A percentile compares a stretch with the other conserved stretches of the same genome.
Conservation (phyloP, 192 early-diverging fungal species). For the Mortierella alpina region DNA sequence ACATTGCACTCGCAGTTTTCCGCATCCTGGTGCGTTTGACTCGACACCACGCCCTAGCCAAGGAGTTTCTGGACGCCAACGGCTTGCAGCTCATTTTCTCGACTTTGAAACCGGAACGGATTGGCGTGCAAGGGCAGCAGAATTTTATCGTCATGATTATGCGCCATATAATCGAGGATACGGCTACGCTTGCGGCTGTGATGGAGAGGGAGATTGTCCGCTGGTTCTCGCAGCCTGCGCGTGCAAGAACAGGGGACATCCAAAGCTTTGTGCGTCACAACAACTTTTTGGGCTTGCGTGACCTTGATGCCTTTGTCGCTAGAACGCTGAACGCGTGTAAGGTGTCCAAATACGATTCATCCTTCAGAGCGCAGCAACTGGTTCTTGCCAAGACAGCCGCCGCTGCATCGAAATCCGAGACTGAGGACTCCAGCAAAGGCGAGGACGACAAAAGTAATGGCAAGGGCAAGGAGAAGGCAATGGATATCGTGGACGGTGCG, state of each 20-base stretch:
- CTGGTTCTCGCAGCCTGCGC: constrained; percentile 77
- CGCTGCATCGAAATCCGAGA: not conserved
- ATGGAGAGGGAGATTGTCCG: constrained; percentile 83
- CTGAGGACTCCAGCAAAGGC: constrained; percentile 26
- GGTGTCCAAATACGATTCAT: constrained; percentile 73
- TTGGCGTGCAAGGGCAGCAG: constrained; percentile 81
- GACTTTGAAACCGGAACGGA: constrained; percentile 64
- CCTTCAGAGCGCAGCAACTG: constrained; percentile 71
- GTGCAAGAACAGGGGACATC: constrained; percentile 74
- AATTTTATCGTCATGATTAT: constrained; percentile 87
- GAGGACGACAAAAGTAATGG: constrained; percentile 38
- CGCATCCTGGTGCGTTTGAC: constrained; percentile 88
- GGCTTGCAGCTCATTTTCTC: constrained; percentile 76
- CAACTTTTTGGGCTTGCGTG: constrained; percentile 73
- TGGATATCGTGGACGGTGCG: not conserved
- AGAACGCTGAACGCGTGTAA: constrained; percentile 72
- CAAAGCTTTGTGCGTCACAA: constrained; percentile 76
- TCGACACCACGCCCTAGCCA: constrained; percentile 68
- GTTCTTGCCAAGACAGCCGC: constrained; percentile 53
- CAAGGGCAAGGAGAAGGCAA: constrained; percentile 24
- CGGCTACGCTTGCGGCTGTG: constrained; percentile 64
- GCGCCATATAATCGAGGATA: constrained; percentile 87
- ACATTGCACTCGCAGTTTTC: constrained; percentile 75
- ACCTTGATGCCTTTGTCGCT: constrained; percentile 73
- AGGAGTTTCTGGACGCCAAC: constrained; percentile 75